Percentiles rank a stretch among this genome's conserved stretches.
Conservation (phyloP, 352 stramenopile species). For the Blastocystis sp. region DNA sequence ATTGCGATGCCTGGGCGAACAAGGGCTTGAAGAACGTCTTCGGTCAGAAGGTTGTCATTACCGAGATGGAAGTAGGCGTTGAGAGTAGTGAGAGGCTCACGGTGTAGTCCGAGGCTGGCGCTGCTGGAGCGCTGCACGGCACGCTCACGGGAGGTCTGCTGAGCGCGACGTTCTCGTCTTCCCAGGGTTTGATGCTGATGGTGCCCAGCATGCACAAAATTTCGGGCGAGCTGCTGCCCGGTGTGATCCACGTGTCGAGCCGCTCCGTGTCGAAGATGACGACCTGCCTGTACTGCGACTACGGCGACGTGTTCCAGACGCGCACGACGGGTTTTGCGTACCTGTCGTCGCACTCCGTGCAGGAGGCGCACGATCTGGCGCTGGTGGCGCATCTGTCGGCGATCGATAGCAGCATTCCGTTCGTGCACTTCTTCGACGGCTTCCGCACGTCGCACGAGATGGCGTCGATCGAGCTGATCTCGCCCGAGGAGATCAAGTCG, state of each 20-base stretch:
- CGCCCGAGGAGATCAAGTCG: constrained; percentile 73
- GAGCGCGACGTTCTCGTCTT: constrained; percentile 75
- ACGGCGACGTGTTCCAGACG: constrained; percentile 83
- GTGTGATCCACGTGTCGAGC: constrained; percentile 84
- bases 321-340: constrained; percentile 76
- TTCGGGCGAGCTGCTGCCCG: constrained; percentile 51
- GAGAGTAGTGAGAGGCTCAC: neutral
- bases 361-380: constrained; percentile 80
- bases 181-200: constrained; percentile 79
- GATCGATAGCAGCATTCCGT: constrained; percentile 74
- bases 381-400: constrained; percentile 79
- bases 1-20: constrained; percentile 74
- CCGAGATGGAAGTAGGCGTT: constrained; percentile 74
- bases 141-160: constrained; percentile 75
- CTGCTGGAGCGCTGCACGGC: constrained; percentile 75
- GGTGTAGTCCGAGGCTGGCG: constrained; percentile 71
- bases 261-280: constrained; percentile 75
- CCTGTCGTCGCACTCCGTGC: constrained; percentile 76
- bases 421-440: constrained; percentile 81
- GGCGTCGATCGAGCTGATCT: constrained; percentile 76
- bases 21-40: constrained; percentile 75
- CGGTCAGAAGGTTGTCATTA: constrained; percentile 74
- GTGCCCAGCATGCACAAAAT: constrained; percentile 77
- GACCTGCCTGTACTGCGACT: constrained; percentile 78
- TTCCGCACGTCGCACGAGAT: constrained; percentile 76